Conservation (phyloP, 257 asterid species). For the Osmanthus fragrans region DNA sequence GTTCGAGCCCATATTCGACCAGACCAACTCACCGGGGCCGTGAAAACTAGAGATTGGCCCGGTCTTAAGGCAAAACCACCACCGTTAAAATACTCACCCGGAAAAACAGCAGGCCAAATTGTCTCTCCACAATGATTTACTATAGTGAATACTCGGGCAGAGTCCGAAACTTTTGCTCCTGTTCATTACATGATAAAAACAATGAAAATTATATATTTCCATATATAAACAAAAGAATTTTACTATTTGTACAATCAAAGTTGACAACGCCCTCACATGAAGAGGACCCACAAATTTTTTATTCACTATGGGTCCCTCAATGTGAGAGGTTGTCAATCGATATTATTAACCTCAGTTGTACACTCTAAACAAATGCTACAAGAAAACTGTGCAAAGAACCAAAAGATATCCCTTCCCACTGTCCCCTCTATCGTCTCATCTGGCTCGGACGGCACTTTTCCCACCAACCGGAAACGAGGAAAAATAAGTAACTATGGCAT, state of each 20-base stretch:
- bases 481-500: neutral
- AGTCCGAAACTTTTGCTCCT: conserved; percentile 47
- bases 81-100: conserved; percentile 70
- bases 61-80: conserved; percentile 73
- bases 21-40: conserved; percentile 73
- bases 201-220: too few species aligned
- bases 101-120: conserved; percentile 81
- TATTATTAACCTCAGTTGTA: too few species aligned
- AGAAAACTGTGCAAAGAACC: neutral
- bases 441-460: too few species aligned
- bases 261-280: too few species aligned
- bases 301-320: too few species aligned
- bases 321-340: too few species aligned
- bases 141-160: conserved; percentile 75
- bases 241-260: too few species aligned
- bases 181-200: conserved; percentile 8
- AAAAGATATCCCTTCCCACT: neutral
- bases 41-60: conserved; percentile 56
- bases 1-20: conserved; percentile 95
- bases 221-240: neutral
- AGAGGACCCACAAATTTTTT: too few species aligned
- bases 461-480: neutral
- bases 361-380: neutral
- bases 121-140: conserved; percentile 76
- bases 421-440: too few species aligned